Evolutionary conservation across 169 alveolate genomes (phyloP).

Genomic region (Amoebophrya sp.): DNA sequence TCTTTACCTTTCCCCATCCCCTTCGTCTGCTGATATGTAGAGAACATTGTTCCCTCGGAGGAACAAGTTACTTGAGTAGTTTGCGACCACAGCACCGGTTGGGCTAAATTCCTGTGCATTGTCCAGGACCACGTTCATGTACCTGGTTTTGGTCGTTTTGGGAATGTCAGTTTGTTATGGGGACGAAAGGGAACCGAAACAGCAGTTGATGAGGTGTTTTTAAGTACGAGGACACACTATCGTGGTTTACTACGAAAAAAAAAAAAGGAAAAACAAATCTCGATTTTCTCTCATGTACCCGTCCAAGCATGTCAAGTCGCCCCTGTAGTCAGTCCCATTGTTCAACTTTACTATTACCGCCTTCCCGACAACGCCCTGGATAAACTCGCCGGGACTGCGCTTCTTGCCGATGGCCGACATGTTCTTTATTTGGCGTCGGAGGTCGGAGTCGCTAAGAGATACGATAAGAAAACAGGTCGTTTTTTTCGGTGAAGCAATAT

Average conservation of each 20-base stretch:
- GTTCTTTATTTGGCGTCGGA: too few relatives aligned
- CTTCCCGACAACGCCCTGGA: conserved; percentile 44
- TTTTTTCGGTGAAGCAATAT: too few relatives aligned
- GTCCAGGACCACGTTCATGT: conserved; percentile 4
- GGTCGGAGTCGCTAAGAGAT: too few relatives aligned
- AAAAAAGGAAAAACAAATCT: background rate
- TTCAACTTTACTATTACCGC: conserved; percentile 43
- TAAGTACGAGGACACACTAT: background rate
- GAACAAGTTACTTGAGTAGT: background rate
- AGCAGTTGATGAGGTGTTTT: background rate
- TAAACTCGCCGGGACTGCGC: conserved; percentile 49
- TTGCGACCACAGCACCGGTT: background rate
- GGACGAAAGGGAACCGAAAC: background rate
- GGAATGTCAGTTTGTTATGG: background rate
- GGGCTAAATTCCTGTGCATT: background rate
- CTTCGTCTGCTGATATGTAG: background rate
- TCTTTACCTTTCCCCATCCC: too few relatives aligned
- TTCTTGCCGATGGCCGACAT: background rate
- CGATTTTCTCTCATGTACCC: background rate
- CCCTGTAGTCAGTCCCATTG: conserved; percentile 50
- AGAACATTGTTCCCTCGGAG: background rate
- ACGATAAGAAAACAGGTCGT: too few relatives aligned
- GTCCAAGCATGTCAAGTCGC: background rate
- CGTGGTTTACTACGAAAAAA: background rate
- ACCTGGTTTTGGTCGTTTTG: background rate